Base-by-base conservation (phyloP, 225 moss, liverwort and hornwort species). In the Neckera pumila region DNA sequence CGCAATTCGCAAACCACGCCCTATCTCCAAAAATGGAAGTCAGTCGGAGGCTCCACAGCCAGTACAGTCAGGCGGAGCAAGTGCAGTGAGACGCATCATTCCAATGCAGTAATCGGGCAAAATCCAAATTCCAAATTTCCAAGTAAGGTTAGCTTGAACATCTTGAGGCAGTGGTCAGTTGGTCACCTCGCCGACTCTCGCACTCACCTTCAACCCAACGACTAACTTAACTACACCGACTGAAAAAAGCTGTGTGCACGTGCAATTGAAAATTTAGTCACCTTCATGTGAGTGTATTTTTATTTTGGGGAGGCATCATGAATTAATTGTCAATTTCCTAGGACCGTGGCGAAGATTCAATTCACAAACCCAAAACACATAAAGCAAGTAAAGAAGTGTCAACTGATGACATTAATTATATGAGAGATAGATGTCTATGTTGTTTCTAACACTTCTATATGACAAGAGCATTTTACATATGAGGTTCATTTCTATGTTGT, bases 401-500 rank as follows among this genome's bases (percentile, higher is more conserved):
- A 40, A 1, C 5, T 23, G 40, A 40, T 40, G 25, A 40, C 14
- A 25, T 14, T 8, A 25, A 25, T 14, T 8, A 25, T 9, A 70
- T 40, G 13, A 38, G 38, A 69, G 4, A 69, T 69, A 38, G 40
- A 15, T 70, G 70, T 0, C 42, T 3, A 42, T 27, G 27, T 10
- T 73, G 3, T 45, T 73, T 43, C 0, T 10, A 16, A 10, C 1
- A 72, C 6, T 17, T 43, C 17, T 17, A 43, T 3, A 10, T 45
- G 2, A 19, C 1, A 47, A 1, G 47, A 7, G 0, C 12, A 33
- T 75, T 20, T 51, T 7, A 20, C 1, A 49, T 21, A 49, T 49
- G 0, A 31, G 0, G 9, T 33, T 49, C 9, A 21, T 33, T 51
- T 51, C 0, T n/a, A n/a, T n/a, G n/a, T n/a, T n/a, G n/a, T n/a